Base-by-base conservation (phyloP, 1,284 basidiomycete species). In the Ceratobasidium sp. region DNA sequence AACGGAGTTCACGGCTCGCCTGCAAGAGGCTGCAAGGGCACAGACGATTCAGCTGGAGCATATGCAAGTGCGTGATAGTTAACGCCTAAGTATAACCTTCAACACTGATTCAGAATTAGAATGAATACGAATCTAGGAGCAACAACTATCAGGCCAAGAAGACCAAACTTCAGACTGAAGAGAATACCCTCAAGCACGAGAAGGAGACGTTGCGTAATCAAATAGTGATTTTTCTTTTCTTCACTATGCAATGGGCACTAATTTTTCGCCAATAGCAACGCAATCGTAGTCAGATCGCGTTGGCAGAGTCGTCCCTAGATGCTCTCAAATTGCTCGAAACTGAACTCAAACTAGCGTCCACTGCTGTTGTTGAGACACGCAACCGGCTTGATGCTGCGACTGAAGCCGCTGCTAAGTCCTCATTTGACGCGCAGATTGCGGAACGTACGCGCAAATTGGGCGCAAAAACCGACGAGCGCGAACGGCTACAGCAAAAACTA, bases 1-100 rank as follows among this genome's bases (percentile, higher is more conserved):
- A 39, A 82, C 87, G 15, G 90, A 94, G 45, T 96, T 97, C 81
- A 86, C 89, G 33, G 83, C 87, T 8, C 87, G 87, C 75, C 83
- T 96, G 7, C 84, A 84, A 13, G 89, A 91, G n/a, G 82, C 89
- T 17, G 88, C 89, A 79, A 86, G 87, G 53, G 87, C 86, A 71
- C 90, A 91, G 79, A 88, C 85, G 26, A 79, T 82, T 23, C 88
- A 90, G 69, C 86, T 89, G 10, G 90, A 92, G 78, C 87, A 85
- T 77, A 81, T 92, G 31, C 91, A 92, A 86, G 91, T 92, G 78
- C 7, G 81, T 23, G 3, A 3, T 76, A 1, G 11, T 47, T 64
- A 28, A 8, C 47, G 20, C 28, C 53, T 3, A 49, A 49, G n/a
- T 10, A 23, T 63, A 35, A 15, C 66, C 53, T 45, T n/a, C n/a